Percentiles rank a stretch among this genome's conserved stretches.
These are phyloP conservation scores for Hemileccinum rubropunctum DNA, from an alignment of 768 basidiomycete genomes.

Conservation along the genomic window DNA sequence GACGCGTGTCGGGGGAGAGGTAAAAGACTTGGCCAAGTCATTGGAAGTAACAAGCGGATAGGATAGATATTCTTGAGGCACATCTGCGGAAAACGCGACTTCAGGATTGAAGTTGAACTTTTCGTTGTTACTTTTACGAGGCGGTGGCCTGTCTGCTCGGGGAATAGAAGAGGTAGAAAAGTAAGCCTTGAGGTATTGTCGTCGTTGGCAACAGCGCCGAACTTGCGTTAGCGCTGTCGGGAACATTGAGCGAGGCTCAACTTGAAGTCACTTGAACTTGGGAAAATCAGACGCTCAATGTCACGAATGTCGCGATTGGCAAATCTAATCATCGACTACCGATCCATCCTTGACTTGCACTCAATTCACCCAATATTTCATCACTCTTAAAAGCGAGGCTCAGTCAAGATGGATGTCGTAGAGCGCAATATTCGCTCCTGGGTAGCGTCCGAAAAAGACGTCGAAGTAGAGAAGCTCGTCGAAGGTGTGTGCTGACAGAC, in stretches of 20 bases:
- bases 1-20: conserved; percentile 69
- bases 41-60: conserved; percentile 69
- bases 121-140: conserved; percentile 34
- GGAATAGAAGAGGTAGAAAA: conserved; percentile 21
- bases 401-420: conserved; percentile 37
- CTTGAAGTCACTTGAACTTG: background rate
- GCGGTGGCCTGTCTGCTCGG: conserved; percentile 11
- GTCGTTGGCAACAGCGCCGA: conserved; percentile 19
- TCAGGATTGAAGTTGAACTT: conserved; percentile 79
- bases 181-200: conserved; percentile 21
- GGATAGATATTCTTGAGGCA: conserved; percentile 43
- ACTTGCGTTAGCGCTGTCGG: conserved; percentile 15
- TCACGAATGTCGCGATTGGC: background rate
- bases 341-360: background rate
- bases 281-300: conserved; percentile 4
- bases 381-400: background rate
- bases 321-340: conserved; percentile 9
- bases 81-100: conserved; percentile 49
- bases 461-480: conserved; percentile 57
- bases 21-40: conserved; percentile 50
- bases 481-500: conserved; percentile 44
- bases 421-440: conserved; percentile 66
- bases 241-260: conserved; percentile 24
- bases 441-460: conserved; percentile 62
- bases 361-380: background rate